phyloP scores from a whole-genome alignment of 177 flowering plant species.

The Vitis hybrid region DNA sequence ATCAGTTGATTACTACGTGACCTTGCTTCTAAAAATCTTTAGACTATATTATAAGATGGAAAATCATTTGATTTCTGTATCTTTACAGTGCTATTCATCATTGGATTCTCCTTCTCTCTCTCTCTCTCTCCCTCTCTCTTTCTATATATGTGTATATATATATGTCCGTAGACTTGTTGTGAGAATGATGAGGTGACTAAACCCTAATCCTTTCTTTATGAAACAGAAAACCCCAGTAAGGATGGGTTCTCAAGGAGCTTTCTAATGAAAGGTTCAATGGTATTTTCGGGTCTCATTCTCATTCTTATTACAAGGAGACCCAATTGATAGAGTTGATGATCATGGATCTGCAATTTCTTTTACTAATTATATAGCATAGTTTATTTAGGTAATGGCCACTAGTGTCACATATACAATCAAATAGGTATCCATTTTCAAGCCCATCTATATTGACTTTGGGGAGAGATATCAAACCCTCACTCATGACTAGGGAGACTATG shows the following conservation, averaged over 20 bases:
- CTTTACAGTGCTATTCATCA: slow-evolving; percentile 18
- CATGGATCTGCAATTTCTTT: background rate
- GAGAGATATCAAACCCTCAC: slow-evolving; percentile 21
- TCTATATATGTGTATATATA: too few species aligned
- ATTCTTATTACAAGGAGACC: background rate
- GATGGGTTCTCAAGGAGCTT: too few species aligned
- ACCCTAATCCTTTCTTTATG: background rate
- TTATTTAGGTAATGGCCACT: slow-evolving; percentile 25
- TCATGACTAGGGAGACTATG: slow-evolving; percentile 47
- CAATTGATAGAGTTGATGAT: background rate
- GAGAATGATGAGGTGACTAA: background rate
- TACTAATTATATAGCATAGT: background rate
- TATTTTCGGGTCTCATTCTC: slow-evolving; percentile 3
- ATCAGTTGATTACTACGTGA: slow-evolving; percentile 11
- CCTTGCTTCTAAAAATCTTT: slow-evolving; percentile 6
- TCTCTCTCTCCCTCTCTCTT: too few species aligned
- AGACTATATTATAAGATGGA: background rate
- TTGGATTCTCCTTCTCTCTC: slow-evolving; percentile 18
- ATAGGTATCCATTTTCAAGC: slow-evolving; percentile 30
- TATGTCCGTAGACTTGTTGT: slow-evolving; percentile 13
- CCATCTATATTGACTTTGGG: slow-evolving; percentile 34
- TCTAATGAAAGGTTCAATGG: too few species aligned
- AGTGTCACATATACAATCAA: slow-evolving; percentile 16
- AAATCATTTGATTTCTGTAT: background rate
- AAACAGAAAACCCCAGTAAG: background rate